Conservation (phyloP, 1,284 basidiomycete genomes). For the Ustilago cynodontis region DNA sequence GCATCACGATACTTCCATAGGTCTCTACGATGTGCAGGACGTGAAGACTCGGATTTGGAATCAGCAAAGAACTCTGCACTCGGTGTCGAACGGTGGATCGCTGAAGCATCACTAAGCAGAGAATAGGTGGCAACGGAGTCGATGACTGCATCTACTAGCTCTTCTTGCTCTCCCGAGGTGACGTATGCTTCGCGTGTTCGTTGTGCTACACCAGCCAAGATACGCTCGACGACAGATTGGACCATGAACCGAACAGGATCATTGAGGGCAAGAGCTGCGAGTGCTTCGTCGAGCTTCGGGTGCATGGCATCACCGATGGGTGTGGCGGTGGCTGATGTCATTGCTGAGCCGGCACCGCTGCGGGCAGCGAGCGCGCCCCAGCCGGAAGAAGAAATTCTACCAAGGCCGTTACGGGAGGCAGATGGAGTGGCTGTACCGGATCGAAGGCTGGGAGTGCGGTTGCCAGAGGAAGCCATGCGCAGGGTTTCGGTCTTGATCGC, state of each 20-base stretch:
- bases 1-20: conserved; percentile 41
- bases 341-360: conserved; percentile 12
- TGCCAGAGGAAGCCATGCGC: conserved; percentile 33
- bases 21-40: background rate
- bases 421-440: conserved; percentile 42
- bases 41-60: background rate
- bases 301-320: conserved; percentile 42
- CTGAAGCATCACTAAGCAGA: conserved; percentile 41
- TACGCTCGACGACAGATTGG: conserved; percentile 41
- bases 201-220: conserved; percentile 31
- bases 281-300: conserved; percentile 39
- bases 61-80: conserved; percentile 45
- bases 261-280: conserved; percentile 28
- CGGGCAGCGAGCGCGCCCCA: conserved; percentile 17
- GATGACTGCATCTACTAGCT: conserved; percentile 55
- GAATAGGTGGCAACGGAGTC: conserved; percentile 60
- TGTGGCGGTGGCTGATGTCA: conserved; percentile 51
- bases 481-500: conserved; percentile 47
- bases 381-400: conserved; percentile 20
- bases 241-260: conserved; percentile 62
- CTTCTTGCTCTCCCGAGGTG: conserved; percentile 47
- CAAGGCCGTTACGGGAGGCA: conserved; percentile 23
- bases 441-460: conserved; percentile 11
- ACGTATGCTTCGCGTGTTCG: conserved; percentile 35
- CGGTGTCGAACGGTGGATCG: conserved; percentile 44